Base-by-base conservation (phyloP, 148 eudicot species). In the Arbutus unedo region DNA sequence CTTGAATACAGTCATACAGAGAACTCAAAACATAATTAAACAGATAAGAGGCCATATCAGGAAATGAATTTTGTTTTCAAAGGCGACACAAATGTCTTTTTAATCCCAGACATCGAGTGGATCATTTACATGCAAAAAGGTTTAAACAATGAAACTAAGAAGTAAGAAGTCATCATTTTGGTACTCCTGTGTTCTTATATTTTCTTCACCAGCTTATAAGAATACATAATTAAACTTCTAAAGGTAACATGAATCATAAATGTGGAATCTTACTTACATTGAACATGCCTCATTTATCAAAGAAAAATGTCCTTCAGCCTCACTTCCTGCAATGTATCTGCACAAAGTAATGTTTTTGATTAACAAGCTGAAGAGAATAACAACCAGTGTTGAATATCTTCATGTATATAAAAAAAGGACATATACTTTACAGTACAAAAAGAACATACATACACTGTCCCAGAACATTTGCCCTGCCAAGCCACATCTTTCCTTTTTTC, bases 401-500 rank as follows among this genome's bases (percentile, higher is more conserved):
- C 68, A 38, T 9, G 14, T 16, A 31, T 70, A 31, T 8, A 21
- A 15, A 10, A 60, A 51, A 1, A 56, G 48, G 5, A 78, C 72
- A 6, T 50, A 48, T 80, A 54, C 53, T 70, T 66, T 38, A 51
- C 38, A 23, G 57, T 49, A 43, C 54, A 54, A 66, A 54, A 83
- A 51, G 18, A 71, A 47, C 48, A 50, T 67, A 92, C 99, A 86
- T 96, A 96, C 99, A 96, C 97, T 86, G 99, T 92, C 87, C 97
- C 99, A 59, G 99, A 96, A 87, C 99, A 96, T 90, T 93, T 96
- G 83, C 99, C 99, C 85, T 92, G 97, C 99, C 99, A 96, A 51
- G 82, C 87, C 38, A 79, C 96, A 81, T 96, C 99, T 13, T 94
- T 96, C 74, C 45, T 84, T 84, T 93, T 94, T 60, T 91, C 93